Base-by-base conservation (phyloP, 169 alveolate species). In the Blepharisma undulans region DNA sequence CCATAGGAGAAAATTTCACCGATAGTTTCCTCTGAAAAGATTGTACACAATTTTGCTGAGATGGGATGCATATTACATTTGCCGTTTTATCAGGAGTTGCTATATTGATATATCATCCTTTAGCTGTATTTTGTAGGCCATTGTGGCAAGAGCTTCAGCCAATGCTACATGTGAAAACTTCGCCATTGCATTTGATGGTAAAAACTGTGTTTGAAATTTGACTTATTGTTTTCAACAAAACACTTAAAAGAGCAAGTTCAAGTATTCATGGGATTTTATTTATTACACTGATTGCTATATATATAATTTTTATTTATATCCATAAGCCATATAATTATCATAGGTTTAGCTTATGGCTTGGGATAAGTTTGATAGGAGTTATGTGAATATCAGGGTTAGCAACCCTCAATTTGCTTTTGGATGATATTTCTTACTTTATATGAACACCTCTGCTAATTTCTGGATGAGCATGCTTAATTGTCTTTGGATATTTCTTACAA, bases 121-220 rank as follows among this genome's bases (percentile, higher is more conserved):
- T 84, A 25, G 89, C 89, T 48, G 89, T 60, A 22, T 84, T 25
- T 84, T 48, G 27, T 22, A 32, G 89, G 22, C 89, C 89, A 36
- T 19, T 84, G 14, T 84, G 89, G 89, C 77, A 84, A 59, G 74
- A 84, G 60, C 34, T 34, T 30, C 36, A 25, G 34, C 89, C 74
- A 25, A 21, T 60, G 22, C 34, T 84, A 7, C 89, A 84, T 84
- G 34, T 84, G 8, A 48, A 48, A 25, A 30, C 89, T 1, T 25
- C 22, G 27, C 89, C 89, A 3, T 32, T n/a, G 74, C 60, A 34
- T 30, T 59, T 84, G 12, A 78, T 78, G 86, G 25, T 78, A 32
- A 78, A 78, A 78, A 27, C 86, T 4, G 86, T 78, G 2, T 78
- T 34, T 84, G 77, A 84, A 84, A 25, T 34, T 12, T 32, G 33